Conservation (phyloP, 768 basidiomycete genomes). For the Basidioascus undulatus region DNA sequence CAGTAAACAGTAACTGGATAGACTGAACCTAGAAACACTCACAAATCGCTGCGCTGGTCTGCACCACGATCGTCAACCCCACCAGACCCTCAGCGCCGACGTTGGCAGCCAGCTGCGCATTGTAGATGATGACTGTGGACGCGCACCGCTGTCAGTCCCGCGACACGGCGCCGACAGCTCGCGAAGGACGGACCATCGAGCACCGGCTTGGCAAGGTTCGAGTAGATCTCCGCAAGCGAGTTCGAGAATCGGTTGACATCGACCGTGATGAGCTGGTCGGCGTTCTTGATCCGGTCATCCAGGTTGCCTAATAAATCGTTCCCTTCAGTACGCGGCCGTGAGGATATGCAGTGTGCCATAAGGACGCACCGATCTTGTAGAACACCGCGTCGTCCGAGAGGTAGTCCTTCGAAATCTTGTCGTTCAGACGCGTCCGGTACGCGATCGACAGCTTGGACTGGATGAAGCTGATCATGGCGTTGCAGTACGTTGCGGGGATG, state of each 20-base stretch:
- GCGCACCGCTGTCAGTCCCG: too few species aligned
- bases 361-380: slow-evolving; percentile 58
- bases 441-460: slow-evolving; percentile 82
- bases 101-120: slow-evolving; percentile 78
- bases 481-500: slow-evolving; percentile 19
- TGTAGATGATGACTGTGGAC: slow-evolving; percentile 85
- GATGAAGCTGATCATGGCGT: slow-evolving; percentile 59
- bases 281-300: slow-evolving; percentile 87
- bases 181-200: slow-evolving; percentile 33
- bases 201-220: slow-evolving; percentile 74
- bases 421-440: slow-evolving; percentile 64
- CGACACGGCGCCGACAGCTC: background rate
- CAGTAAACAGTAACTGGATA: background rate
- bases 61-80: slow-evolving; percentile 58
- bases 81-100: slow-evolving; percentile 83
- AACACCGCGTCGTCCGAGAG: slow-evolving; percentile 63
- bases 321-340: too few species aligned
- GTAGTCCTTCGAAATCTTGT: slow-evolving; percentile 59
- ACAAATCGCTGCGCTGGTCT: slow-evolving; percentile 60
- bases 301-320: slow-evolving; percentile 51
- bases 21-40: slow-evolving; percentile 14
- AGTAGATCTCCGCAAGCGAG: slow-evolving; percentile 74
- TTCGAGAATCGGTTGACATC: slow-evolving; percentile 83
- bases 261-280: slow-evolving; percentile 92
- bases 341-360: background rate